Conservation (phyloP, 176 grass and related monocot species). For the Bothriochloa decipiens region DNA sequence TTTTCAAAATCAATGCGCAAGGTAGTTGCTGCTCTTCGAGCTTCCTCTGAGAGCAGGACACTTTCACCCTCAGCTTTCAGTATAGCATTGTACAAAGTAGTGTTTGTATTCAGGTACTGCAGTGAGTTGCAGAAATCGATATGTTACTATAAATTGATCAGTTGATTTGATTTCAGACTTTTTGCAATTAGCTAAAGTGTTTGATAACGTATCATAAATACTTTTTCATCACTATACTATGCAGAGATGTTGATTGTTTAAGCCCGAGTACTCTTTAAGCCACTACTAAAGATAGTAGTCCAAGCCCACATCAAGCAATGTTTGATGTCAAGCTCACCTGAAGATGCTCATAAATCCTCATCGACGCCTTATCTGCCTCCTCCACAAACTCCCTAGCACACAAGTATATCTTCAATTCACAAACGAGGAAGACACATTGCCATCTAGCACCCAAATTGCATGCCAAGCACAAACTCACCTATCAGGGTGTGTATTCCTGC, state of each 20-base stretch:
- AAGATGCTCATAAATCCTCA: slow-evolving; percentile 90
- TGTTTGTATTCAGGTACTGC: slow-evolving; percentile 90
- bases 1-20: slow-evolving; percentile 91
- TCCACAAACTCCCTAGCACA: slow-evolving; percentile 78
- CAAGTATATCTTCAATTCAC: slow-evolving; percentile 16
- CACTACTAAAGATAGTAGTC: not conserved
- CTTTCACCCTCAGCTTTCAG: slow-evolving; percentile 70
- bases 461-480: slow-evolving; percentile 42
- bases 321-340: slow-evolving; percentile 44
- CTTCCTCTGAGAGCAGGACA: slow-evolving; percentile 70
- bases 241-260: not conserved
- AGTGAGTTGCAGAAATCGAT: slow-evolving; percentile 35
- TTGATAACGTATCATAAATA: not conserved
- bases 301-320: not conserved
- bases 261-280: not conserved
- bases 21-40: slow-evolving; percentile 65
- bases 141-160: slow-evolving; percentile 13
- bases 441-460: slow-evolving; percentile 3
- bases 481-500: slow-evolving; percentile 85
- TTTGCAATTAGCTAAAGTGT: not conserved
- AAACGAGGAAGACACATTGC: slow-evolving; percentile 16
- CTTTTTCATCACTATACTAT: not conserved
- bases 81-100: slow-evolving; percentile 77
- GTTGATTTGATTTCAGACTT: not conserved
- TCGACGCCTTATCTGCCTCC: slow-evolving; percentile 83